phyloP scores from a whole-genome alignment of 2,329 filamentous ascomycete species.

The Aspergillus sp. region DNA sequence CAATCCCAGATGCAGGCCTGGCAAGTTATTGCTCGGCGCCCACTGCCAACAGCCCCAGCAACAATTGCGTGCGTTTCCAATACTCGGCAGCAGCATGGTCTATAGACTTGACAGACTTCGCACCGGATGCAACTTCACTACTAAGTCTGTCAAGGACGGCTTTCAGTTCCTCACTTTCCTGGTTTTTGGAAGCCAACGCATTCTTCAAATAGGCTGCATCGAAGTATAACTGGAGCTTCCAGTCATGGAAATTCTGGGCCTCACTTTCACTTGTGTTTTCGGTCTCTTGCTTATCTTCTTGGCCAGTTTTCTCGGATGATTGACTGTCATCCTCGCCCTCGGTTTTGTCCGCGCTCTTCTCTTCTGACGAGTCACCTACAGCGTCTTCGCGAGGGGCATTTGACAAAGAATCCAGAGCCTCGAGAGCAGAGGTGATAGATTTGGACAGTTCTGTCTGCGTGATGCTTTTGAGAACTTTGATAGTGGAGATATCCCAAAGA shows the following conservation, averaged over 20 bases:
- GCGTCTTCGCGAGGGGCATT: background rate
- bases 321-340: constrained; percentile 2
- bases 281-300: background rate
- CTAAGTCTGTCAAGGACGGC: constrained; percentile 47
- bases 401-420: constrained; percentile 18
- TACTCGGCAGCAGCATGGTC: constrained; percentile 69
- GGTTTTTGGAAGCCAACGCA: constrained; percentile 22
- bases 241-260: constrained; percentile 26
- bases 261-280: background rate
- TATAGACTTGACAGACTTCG: constrained; percentile 54
- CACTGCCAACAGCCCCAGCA: constrained; percentile 72
- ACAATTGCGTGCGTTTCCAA: constrained; percentile 75
- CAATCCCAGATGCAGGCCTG: background rate
- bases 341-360: background rate
- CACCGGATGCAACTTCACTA: constrained; percentile 50
- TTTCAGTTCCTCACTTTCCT: constrained; percentile 38
- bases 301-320: background rate
- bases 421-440: constrained; percentile 21
- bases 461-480: constrained; percentile 61
- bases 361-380: constrained; percentile 2
- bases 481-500: constrained; percentile 73
- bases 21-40: constrained; percentile 11
- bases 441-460: constrained; percentile 51
- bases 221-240: constrained; percentile 40
- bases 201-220: constrained; percentile 35